These are phyloP conservation scores for Marasmius sp. DNA, from an alignment of 1,284 basidiomycete species.

Conservation along the genomic window DNA sequence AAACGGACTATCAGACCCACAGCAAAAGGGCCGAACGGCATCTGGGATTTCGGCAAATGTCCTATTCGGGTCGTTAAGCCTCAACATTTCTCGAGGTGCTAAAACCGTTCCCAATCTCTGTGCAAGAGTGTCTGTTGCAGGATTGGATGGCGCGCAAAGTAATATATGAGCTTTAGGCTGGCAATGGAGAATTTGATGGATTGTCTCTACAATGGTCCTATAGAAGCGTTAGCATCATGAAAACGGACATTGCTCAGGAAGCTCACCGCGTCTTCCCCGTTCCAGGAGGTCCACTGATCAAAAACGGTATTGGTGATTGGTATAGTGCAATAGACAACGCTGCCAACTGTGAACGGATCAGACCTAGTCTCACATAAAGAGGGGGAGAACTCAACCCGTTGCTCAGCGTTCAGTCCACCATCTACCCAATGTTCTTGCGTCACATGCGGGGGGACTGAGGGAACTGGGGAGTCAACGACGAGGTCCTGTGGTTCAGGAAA, in stretches of 20 bases:
- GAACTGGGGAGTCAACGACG: slow-evolving; percentile 15
- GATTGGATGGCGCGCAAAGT: slow-evolving; percentile 46
- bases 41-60: slow-evolving; percentile 46
- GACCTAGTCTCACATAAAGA: not conserved
- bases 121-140: slow-evolving; percentile 46
- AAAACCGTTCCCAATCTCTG: slow-evolving; percentile 35
- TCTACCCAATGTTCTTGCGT: slow-evolving; percentile 38
- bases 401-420: slow-evolving; percentile 41
- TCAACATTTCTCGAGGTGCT: slow-evolving; percentile 39
- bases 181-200: slow-evolving; percentile 42
- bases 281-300: slow-evolving; percentile 47
- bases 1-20: slow-evolving; percentile 23
- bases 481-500: slow-evolving; percentile 39
- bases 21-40: slow-evolving; percentile 39
- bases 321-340: slow-evolving; percentile 39
- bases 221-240: not conserved
- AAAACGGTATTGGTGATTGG: slow-evolving; percentile 40
- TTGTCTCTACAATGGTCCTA: slow-evolving; percentile 44
- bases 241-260: not conserved
- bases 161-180: slow-evolving; percentile 44
- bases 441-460: slow-evolving; percentile 17
- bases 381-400: slow-evolving; percentile 29
- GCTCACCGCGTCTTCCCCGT: slow-evolving; percentile 45
- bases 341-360: slow-evolving; percentile 30
- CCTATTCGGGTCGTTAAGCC: slow-evolving; percentile 44